A percentile compares a stretch with the other conserved stretches of the same genome.
Conservation (phyloP, 2,329 filamentous ascomycete species). For the Aureobasidium sp. region DNA sequence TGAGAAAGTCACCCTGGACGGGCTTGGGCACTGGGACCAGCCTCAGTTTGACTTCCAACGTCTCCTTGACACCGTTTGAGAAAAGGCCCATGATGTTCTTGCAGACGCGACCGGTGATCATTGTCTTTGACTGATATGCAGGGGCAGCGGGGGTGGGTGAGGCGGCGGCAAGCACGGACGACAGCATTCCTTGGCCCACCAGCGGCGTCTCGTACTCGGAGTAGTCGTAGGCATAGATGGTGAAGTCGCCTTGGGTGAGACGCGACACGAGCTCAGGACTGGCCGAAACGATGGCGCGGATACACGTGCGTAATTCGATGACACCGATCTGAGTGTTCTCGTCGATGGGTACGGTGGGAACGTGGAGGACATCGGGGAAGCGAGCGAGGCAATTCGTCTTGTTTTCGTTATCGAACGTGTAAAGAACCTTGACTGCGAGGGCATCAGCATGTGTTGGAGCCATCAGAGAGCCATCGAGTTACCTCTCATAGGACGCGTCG, state of each 20-base stretch:
- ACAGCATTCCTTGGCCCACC: conserved; percentile 92
- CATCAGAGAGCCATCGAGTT: not conserved
- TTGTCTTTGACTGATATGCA: conserved; percentile 55
- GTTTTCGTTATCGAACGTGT: conserved; percentile 86
- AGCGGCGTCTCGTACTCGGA: conserved; percentile 90
- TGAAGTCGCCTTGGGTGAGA: conserved; percentile 69
- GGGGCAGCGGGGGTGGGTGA: conserved; percentile 49
- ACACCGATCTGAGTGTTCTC: conserved; percentile 76
- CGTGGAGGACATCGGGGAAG: conserved; percentile 68
- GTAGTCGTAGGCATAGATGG: conserved; percentile 95
- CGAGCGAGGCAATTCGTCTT: conserved; percentile 86
- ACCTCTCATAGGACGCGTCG: conserved; percentile 42
- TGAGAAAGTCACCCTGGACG: conserved; percentile 53
- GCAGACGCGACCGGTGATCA: conserved; percentile 85
- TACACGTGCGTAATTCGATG: conserved; percentile 77
- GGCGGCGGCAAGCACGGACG: conserved; percentile 64
- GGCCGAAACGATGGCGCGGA: conserved; percentile 68
- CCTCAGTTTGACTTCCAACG: conserved; percentile 85
- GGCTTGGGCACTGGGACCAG: conserved; percentile 68
- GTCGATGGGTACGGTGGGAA: conserved; percentile 76
- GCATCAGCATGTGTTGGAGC: conserved; percentile 8
- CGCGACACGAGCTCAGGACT: conserved; percentile 81
- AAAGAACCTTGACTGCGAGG: conserved; percentile 79
- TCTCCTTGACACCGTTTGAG: conserved; percentile 75
- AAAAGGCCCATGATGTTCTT: conserved; percentile 81